Evolutionary conservation across 805 yeast species (phyloP), one percentile per base, ranked within the genome.

Genomic region (Lachancea nothofagi): DNA sequence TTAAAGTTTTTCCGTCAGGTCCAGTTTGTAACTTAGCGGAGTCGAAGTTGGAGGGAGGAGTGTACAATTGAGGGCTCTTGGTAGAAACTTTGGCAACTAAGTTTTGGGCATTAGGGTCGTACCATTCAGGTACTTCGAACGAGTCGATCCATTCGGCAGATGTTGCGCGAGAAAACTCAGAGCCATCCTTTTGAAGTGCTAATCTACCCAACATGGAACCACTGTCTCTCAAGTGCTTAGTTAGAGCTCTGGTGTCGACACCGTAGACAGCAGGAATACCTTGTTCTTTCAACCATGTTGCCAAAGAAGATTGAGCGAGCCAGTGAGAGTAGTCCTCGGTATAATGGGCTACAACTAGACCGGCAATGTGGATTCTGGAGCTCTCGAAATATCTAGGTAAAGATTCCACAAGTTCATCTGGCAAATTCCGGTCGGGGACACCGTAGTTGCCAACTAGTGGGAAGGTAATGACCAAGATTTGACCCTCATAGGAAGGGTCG

Each of bases 401-500:
- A 41, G 75, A 72, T 33, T 81, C 78, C 39, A 82, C 77, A 48
- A 80, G 69, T 41, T 83, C 95, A 58, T 86, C 95, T 62, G 71
- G 72, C 57, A 74, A 67, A 46, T 77, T 70, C 55, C 90, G 80
- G 64, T 87, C 95, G 46, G 99, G 98, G 41, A 93, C 98, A 78
- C 98, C 98, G 66, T 93, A 93, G 72, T 93, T 93, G 63, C 98
- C 98, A 37, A 93, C 95, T 55, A 93, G 73, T 20, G 98, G 98
- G 65, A 80, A 93, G 40, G 98, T 93, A 66, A 93, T 84, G 48
- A 93, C 97, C 62, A 93, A 71, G 59, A 93, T 90, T 69, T 93
- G 98, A 48, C 98, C 98, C 61, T 85, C 89, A 67, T 93, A 93
- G 32, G 97, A 93, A 45, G 98, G 98, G 67, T 93, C 98, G 29